These are phyloP conservation scores for Macroventuria anomochaeta DNA, from an alignment of 2,329 filamentous ascomycete genomes.

Conservation along the genomic window DNA sequence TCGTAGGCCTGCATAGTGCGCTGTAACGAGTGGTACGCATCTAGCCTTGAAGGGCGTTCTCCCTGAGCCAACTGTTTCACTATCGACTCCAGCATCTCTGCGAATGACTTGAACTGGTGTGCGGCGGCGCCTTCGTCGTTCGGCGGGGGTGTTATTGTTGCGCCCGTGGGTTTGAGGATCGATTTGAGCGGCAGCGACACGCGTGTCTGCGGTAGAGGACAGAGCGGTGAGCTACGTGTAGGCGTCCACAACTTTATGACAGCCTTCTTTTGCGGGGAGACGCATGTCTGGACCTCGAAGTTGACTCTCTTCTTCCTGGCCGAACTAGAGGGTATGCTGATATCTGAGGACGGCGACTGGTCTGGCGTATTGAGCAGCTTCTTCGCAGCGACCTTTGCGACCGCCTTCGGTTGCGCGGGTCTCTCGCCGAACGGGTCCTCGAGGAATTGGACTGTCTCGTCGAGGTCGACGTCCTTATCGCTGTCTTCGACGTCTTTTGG, in stretches of 20 bases:
- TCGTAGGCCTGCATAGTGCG: constrained; percentile 81
- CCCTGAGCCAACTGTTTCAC: constrained; percentile 79
- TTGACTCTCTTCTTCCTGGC: constrained; percentile 57
- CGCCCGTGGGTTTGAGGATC: constrained; percentile 77
- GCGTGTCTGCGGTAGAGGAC: constrained; percentile 57
- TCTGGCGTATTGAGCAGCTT: constrained; percentile 48
- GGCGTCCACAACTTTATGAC: constrained; percentile 38
- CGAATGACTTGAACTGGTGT: constrained; percentile 65
- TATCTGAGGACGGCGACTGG: constrained; percentile 54
- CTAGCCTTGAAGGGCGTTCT: constrained; percentile 74
- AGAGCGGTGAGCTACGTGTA: constrained; percentile 52
- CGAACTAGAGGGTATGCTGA: constrained; percentile 41
- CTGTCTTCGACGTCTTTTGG: constrained; percentile 55
- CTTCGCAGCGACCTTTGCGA: constrained; percentile 17
- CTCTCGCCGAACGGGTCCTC: constrained; percentile 50
- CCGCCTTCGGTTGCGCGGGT: constrained; percentile 29
- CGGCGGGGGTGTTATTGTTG: constrained; percentile 43
- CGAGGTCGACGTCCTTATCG: constrained; percentile 43
- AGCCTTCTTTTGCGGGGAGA: constrained; percentile 58
- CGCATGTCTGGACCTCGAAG: constrained; percentile 68
- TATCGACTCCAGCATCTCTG: constrained; percentile 83
- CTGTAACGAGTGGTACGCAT: constrained; percentile 84
- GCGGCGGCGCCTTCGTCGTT: constrained; percentile 50
- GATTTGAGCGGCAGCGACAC: constrained; percentile 67
- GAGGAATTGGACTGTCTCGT: constrained; percentile 53